Percentiles rank a stretch among this genome's conserved stretches.
Conservation (phyloP, 768 basidiomycete genomes). For the Rhodotorula taiwanensis region DNA sequence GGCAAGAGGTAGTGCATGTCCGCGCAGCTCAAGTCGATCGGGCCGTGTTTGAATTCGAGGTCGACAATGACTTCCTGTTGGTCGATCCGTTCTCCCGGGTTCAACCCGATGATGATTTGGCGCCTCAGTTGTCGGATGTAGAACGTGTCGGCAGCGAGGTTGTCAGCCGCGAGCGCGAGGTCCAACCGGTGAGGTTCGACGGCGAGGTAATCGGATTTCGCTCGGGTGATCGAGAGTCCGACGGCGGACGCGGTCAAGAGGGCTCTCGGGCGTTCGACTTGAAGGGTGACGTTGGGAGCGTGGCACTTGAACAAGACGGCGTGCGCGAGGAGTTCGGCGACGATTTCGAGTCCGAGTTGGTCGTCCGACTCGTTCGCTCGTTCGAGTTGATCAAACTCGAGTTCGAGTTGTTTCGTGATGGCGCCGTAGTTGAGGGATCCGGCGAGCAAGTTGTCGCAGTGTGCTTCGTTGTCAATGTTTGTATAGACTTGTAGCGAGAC, state of each 20-base stretch:
- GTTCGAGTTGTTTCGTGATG: slow-evolving; percentile 48
- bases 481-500: slow-evolving; percentile 54
- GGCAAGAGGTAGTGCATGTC: not conserved
- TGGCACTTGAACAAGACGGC: slow-evolving; percentile 45
- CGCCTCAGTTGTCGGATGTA: slow-evolving; percentile 52
- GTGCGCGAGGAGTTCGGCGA: slow-evolving; percentile 49
- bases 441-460: slow-evolving; percentile 51
- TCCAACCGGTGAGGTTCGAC: not conserved
- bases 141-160: slow-evolving; percentile 9
- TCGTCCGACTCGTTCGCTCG: too few species aligned
- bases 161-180: not conserved
- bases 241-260: not conserved
- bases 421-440: slow-evolving; percentile 63
- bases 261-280: slow-evolving; percentile 39
- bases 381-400: not conserved
- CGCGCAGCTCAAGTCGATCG: too few species aligned
- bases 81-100: slow-evolving; percentile 59
- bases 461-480: slow-evolving; percentile 53
- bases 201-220: not conserved
- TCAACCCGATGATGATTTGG: slow-evolving; percentile 60
- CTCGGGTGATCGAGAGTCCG: too few species aligned
- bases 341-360: not conserved
- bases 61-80: slow-evolving; percentile 59
- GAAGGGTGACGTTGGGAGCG: slow-evolving; percentile 51
- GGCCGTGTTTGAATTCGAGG: slow-evolving; percentile 41